These are phyloP conservation scores for Artomyces pyxidatus DNA, from an alignment of 768 basidiomycete genomes.

Conservation along the genomic window DNA sequence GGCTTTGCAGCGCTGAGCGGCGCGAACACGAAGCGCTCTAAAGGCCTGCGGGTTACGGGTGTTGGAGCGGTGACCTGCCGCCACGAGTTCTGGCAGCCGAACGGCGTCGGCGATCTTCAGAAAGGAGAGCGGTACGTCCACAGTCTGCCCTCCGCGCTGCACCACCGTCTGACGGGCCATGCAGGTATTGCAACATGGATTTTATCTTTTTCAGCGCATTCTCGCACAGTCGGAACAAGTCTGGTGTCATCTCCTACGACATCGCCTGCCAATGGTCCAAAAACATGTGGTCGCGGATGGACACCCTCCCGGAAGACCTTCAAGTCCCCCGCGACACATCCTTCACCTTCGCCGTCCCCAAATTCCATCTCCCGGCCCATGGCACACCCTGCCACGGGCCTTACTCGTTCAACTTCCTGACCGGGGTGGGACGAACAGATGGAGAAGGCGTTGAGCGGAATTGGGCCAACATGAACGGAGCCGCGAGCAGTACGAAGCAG, in stretches of 20 bases:
- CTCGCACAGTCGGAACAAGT: not conserved
- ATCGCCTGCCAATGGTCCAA: slow-evolving; percentile 22
- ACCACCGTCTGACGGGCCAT: too few relatives aligned
- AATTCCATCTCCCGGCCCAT: slow-evolving; percentile 26
- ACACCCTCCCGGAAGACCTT: too few relatives aligned
- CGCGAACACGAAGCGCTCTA: not conserved
- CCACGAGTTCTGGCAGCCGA: not conserved
- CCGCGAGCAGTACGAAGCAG: slow-evolving; percentile 25
- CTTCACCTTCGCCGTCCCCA: slow-evolving; percentile 21
- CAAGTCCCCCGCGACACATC: too few relatives aligned
- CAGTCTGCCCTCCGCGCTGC: too few relatives aligned
- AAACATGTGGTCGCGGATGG: slow-evolving; percentile 10
- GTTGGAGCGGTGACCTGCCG: not conserved
- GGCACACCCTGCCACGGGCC: slow-evolving; percentile 16
- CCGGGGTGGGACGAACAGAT: slow-evolving; percentile 24
- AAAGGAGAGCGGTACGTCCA: not conserved
- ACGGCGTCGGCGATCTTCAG: not conserved
- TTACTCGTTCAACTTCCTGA: slow-evolving; percentile 16
- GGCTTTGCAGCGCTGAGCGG: not conserved
- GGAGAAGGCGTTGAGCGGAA: slow-evolving; percentile 28
- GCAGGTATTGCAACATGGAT: not conserved
- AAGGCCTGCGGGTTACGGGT: not conserved
- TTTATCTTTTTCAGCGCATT: not conserved
- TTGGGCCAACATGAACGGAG: slow-evolving; percentile 23
- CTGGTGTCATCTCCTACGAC: slow-evolving; percentile 15